Percentiles rank a stretch among this genome's conserved stretches.
phyloP scores from a whole-genome alignment of 1,139 yeast species.

The Arxiozyma telluris region DNA sequence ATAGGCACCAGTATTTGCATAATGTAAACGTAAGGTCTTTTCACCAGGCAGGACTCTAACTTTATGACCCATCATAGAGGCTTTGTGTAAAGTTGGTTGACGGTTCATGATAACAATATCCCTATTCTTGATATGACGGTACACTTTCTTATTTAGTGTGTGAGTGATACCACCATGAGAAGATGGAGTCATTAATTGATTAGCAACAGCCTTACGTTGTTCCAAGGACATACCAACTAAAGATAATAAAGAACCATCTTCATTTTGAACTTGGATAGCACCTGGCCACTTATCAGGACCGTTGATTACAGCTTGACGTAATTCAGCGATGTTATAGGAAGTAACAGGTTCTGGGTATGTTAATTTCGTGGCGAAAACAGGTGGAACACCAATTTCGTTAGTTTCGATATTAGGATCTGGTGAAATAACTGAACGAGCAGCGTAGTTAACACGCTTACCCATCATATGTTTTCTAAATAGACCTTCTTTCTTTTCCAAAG shows the following conservation, averaged over 20 bases:
- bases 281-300: constrained; percentile 99
- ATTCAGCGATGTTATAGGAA: constrained; percentile 78
- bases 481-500: constrained; percentile 97
- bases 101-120: constrained; percentile 98
- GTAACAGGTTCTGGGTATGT: constrained; percentile 99
- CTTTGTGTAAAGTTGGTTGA: constrained; percentile 98
- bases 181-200: constrained; percentile 85
- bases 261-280: constrained; percentile 91
- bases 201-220: constrained; percentile 93
- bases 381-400: constrained; percentile 97
- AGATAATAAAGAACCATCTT: constrained; percentile 83
- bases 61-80: constrained; percentile 99
- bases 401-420: constrained; percentile 98
- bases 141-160: constrained; percentile 82
- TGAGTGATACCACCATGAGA: constrained; percentile 35
- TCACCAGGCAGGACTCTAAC: constrained; percentile 96
- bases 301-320: constrained; percentile 90
- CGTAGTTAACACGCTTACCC: constrained; percentile 99
- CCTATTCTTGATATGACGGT: constrained; percentile 85
- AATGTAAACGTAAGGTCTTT: constrained; percentile 90
- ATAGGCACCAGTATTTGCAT: constrained; percentile 98
- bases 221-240: constrained; percentile 84
- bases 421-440: constrained; percentile 97
- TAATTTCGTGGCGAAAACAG: constrained; percentile 89
- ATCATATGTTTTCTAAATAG: constrained; percentile 97